Base-by-base conservation (phyloP, 768 basidiomycete species). In the Kondoa subrosea region DNA sequence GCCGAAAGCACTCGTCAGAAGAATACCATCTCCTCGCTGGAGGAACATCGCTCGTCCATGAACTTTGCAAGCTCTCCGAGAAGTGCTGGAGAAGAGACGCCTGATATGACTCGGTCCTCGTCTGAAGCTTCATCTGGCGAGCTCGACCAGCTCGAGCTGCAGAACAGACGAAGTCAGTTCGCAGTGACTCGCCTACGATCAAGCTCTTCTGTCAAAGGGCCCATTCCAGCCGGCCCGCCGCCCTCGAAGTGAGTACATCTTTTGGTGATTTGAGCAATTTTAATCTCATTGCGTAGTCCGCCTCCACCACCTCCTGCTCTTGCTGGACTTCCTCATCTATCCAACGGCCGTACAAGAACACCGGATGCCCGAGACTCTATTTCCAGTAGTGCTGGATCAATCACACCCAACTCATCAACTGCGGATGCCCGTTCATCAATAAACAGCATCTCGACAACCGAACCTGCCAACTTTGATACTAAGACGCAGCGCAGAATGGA, bases 401-500 rank as follows among this genome's bases (percentile, higher is more conserved):
- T 8, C 21, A 50, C 40, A 50, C 8, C n/a, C n/a, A 31, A 56
- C 14, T 63, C 40, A 4, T 59, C n/a, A n/a, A n/a, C n/a, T n/a
- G n/a, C 58, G 29, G 57, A 14, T 21, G 66, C 66, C 25, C 50
- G 56, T 3, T 66, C 66, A 1, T 59, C 70, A 2, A 40, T 59
- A 30, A 26, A 17, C 17, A 70, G 70, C 64, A 50, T 34, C 33
- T 34, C 65, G 32, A 57, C 64, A 14, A 70, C 72, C 60, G 70
- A 69, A 34, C 40, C 21, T 8, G 66, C 69, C 40, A 40, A 57
- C 14, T 64, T 71, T 16, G 73, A 72, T 32, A 62, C 72, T 21
- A 56, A 70, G 1, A 56, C 70, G 15, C 57, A 69, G 15, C 64
- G 67, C 56, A 67, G 66, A 25, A 63, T 74, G 50, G 71, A 73